phyloP scores from a whole-genome alignment of 2,329 filamentous ascomycete genomes.

The Xylariaceae sp. region DNA sequence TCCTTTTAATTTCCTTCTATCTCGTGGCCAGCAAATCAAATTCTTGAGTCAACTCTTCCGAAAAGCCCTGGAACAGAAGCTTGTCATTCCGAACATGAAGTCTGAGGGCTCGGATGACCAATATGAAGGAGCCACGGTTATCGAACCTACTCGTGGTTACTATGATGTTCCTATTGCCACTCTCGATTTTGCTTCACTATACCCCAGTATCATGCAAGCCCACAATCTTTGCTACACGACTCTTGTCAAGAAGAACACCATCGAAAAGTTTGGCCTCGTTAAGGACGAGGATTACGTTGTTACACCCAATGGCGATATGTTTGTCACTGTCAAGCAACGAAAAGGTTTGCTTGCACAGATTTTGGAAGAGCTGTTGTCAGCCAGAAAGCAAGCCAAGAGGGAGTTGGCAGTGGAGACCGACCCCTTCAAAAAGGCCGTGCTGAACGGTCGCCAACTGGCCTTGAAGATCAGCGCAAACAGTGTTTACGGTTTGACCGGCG shows the following conservation, averaged over 20 bases:
- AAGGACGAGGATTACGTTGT: conserved; percentile 96
- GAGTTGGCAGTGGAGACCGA: conserved; percentile 86
- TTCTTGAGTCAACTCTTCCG: conserved; percentile 97
- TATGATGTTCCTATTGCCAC: conserved; percentile 95
- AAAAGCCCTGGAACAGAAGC: conserved; percentile 85
- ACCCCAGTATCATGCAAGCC: conserved; percentile 97
- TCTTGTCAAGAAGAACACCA: conserved; percentile 68
- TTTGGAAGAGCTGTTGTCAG: conserved; percentile 85
- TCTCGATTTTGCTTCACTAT: conserved; percentile 96
- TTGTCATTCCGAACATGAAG: conserved; percentile 85
- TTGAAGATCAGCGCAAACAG: conserved; percentile 96
- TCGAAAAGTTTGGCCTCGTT: conserved; percentile 70
- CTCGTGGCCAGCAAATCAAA: conserved; percentile 92
- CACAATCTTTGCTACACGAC: conserved; percentile 99
- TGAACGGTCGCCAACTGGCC: conserved; percentile 94
- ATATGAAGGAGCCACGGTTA: conserved; percentile 96
- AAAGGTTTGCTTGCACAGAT: conserved; percentile 94
- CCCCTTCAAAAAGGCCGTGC: conserved; percentile 93
- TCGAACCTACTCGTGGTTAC: conserved; percentile 88
- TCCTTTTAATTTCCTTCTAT: conserved; percentile 88
- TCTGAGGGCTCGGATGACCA: conserved; percentile 72
- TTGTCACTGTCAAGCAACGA: conserved; percentile 79
- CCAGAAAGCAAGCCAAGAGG: conserved; percentile 89
- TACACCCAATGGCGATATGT: conserved; percentile 90
- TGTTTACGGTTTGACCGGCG: conserved; percentile 95